Evolutionary conservation across 768 basidiomycete species (phyloP).

Genomic region (Collybia nuda): DNA sequence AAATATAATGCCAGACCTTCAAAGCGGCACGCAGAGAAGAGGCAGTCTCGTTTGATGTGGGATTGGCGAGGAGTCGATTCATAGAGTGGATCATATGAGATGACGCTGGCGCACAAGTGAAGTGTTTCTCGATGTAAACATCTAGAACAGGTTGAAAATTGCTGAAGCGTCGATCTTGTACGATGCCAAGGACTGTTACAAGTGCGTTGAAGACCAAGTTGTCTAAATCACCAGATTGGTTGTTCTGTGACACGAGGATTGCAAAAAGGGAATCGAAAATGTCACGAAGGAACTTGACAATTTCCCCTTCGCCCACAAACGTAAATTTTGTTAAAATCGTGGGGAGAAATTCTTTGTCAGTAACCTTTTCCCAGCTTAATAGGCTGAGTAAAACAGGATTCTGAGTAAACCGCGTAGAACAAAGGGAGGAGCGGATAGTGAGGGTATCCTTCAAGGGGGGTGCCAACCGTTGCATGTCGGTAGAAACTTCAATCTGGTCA

Average conservation of each 20-base stretch:
- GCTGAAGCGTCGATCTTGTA: conserved; percentile 91
- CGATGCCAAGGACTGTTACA: conserved; percentile 88
- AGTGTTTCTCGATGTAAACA: conserved; percentile 90
- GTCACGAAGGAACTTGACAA: conserved; percentile 87
- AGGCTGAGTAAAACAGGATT: conserved; percentile 81
- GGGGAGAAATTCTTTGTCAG: conserved; percentile 62
- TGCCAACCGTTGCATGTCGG: conserved; percentile 64
- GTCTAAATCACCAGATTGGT: conserved; percentile 79
- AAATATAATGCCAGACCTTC: conserved; percentile 96
- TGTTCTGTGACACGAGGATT: conserved; percentile 75
- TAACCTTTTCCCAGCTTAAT: conserved; percentile 76
- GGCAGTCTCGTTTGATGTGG: conserved; percentile 69
- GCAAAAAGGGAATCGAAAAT: conserved; percentile 94
- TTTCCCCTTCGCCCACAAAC: conserved; percentile 93
- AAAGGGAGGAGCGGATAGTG: conserved; percentile 83
- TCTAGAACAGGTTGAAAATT: conserved; percentile 94
- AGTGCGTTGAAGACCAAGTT: conserved; percentile 87
- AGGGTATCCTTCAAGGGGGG: conserved; percentile 76
- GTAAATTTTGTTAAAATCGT: conserved; percentile 81
- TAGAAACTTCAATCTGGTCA: conserved; percentile 57
- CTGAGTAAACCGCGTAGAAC: conserved; percentile 91
- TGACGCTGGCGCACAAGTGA: conserved; percentile 76
- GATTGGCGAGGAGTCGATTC: conserved; percentile 76
- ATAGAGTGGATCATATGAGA: conserved; percentile 87
- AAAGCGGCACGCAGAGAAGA: conserved; percentile 83